phyloP scores from a whole-genome alignment of 257 asterid genomes.

The Paulownia fortunei region DNA sequence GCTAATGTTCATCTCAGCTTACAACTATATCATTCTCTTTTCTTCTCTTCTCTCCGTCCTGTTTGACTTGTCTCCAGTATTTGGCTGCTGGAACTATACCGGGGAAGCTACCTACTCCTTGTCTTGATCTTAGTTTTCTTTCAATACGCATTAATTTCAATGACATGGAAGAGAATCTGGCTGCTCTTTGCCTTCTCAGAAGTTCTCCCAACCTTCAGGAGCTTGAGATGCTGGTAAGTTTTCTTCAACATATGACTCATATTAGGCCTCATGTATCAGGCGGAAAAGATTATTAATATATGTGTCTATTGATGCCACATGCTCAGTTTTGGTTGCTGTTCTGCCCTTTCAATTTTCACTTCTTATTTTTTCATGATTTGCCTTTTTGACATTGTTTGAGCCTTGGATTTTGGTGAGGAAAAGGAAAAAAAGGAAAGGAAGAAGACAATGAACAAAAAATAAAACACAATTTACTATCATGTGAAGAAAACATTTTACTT shows the following conservation, averaged over 20 bases:
- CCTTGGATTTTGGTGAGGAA: too few relatives aligned
- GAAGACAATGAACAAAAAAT: background rate
- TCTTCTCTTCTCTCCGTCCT: background rate
- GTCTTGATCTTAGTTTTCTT: slow-evolving; percentile 78
- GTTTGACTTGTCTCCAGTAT: slow-evolving; percentile 53
- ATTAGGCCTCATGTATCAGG: background rate
- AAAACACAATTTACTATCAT: background rate
- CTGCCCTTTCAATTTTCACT: background rate
- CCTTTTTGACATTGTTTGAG: background rate
- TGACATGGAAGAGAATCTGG: slow-evolving; percentile 67
- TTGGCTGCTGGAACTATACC: slow-evolving; percentile 88
- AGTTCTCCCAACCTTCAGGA: slow-evolving; percentile 93
- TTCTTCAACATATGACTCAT: background rate
- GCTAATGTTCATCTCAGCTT: background rate
- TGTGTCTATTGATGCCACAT: background rate
- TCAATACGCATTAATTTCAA: slow-evolving; percentile 77
- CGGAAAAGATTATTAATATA: background rate
- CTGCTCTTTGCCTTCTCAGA: slow-evolving; percentile 85
- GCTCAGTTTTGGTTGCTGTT: background rate
- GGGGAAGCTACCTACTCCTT: slow-evolving; percentile 62
- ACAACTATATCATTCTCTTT: background rate
- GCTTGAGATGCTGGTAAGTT: slow-evolving; percentile 86
- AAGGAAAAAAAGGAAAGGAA: too few relatives aligned
- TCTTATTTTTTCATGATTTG: background rate
- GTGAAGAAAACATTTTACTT: background rate